Evolutionary conservation across 2,329 filamentous ascomycete genomes (phyloP).

Genomic region (Penicillium sclerotigenum): DNA sequence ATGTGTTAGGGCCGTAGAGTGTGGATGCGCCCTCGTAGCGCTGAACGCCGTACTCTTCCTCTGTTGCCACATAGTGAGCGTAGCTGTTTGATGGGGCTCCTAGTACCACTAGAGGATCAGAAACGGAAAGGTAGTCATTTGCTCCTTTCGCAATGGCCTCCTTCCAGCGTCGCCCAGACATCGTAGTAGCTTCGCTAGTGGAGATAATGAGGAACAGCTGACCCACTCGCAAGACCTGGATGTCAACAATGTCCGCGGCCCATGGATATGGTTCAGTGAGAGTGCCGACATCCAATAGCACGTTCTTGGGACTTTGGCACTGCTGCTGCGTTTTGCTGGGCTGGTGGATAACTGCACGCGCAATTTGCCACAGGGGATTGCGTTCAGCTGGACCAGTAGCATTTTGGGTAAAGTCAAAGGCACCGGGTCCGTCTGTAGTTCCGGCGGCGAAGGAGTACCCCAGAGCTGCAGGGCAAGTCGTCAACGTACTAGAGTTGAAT

Average conservation of each 20-base stretch:
- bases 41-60: constrained; percentile 78
- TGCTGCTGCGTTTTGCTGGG: constrained; percentile 66
- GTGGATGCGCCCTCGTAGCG: constrained; percentile 95
- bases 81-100: constrained; percentile 91
- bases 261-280: constrained; percentile 75
- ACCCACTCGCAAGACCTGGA: constrained; percentile 80
- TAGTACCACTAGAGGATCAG: constrained; percentile 69
- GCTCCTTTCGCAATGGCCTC: constrained; percentile 61
- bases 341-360: constrained; percentile 67
- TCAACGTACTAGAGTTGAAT: constrained; percentile 59
- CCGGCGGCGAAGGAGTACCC: constrained; percentile 92
- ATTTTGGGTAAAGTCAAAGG: constrained; percentile 91
- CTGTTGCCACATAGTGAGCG: constrained; percentile 74
- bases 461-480: constrained; percentile 80
- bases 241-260: constrained; percentile 87
- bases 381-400: constrained; percentile 66
- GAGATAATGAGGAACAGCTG: constrained; percentile 80
- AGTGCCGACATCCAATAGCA: constrained; percentile 84
- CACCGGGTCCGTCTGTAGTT: constrained; percentile 85
- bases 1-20: constrained; percentile 76
- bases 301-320: constrained; percentile 79
- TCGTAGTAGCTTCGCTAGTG: constrained; percentile 85
- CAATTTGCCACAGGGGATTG: constrained; percentile 76
- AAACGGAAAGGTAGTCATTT: constrained; percentile 49
- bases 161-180: constrained; percentile 87